Conservation (phyloP, 2,329 filamentous ascomycete genomes). For the Aspergillus novoparasiticus region DNA sequence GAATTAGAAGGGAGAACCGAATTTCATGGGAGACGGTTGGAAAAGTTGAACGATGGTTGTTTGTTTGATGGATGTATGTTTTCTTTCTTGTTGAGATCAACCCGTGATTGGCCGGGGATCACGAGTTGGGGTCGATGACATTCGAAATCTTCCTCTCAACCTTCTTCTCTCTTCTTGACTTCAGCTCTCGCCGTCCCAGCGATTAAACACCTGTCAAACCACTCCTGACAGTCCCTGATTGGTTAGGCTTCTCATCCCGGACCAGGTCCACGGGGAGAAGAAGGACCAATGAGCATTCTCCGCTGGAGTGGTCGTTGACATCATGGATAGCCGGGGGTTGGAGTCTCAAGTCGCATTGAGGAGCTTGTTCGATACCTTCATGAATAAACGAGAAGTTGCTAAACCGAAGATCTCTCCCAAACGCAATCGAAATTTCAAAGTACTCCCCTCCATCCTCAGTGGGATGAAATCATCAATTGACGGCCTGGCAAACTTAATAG, state of each 20-base stretch:
- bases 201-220: not conserved
- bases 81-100: not conserved
- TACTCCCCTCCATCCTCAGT: not conserved
- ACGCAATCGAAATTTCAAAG: not conserved
- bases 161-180: no score
- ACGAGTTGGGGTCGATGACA: not conserved
- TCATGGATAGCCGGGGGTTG: not conserved
- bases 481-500: not conserved
- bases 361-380: not conserved
- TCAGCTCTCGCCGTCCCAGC: not conserved
- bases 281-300: not conserved
- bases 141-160: not conserved
- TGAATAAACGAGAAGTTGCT: not conserved
- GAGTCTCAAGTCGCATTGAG: not conserved
- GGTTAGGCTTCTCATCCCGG: not conserved
- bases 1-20: not conserved
- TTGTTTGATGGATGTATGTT: not conserved
- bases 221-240: not conserved
- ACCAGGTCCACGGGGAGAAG: not conserved
- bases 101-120: not conserved
- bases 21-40: no score
- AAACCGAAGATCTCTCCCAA: not conserved
- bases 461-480: not conserved
- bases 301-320: not conserved
- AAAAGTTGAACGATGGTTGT: not conserved